Percentiles rank a stretch among this genome's conserved stretches.
Conservation (phyloP, 169 alveolate species). For the Plasmodium gonderi region DNA sequence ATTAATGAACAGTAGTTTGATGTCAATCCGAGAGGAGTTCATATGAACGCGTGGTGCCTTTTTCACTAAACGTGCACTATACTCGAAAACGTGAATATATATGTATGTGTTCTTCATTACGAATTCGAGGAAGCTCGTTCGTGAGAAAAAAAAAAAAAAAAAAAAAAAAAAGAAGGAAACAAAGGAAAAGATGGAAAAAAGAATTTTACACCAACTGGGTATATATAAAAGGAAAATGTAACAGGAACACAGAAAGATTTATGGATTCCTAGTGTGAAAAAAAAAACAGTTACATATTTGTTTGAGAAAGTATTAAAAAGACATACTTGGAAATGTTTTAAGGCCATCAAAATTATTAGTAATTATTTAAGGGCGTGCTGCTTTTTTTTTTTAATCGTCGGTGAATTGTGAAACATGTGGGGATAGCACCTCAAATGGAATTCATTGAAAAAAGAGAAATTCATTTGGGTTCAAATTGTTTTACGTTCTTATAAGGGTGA, state of each 20-base stretch:
- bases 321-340: neutral
- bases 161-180: no score
- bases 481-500: neutral
- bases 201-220: neutral
- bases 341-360: neutral
- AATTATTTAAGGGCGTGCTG: neutral
- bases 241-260: neutral
- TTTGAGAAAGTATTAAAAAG: neutral
- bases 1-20: constrained; percentile 14
- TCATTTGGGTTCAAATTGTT: neutral
- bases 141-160: no score
- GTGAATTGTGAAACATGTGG: neutral
- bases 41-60: neutral
- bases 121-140: no score
- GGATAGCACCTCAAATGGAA: neutral
- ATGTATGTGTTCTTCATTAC: no score
- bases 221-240: neutral
- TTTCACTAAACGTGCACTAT: no score
- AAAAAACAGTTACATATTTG: neutral
- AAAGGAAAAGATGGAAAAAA: neutral
- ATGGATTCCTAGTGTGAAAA: neutral
- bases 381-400: neutral
- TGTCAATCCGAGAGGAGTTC: constrained; percentile 55
- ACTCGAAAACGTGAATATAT: no score
- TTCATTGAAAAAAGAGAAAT: neutral